phyloP scores from a whole-genome alignment of 2,329 filamentous ascomycete genomes.

The Fusarium clavum region DNA sequence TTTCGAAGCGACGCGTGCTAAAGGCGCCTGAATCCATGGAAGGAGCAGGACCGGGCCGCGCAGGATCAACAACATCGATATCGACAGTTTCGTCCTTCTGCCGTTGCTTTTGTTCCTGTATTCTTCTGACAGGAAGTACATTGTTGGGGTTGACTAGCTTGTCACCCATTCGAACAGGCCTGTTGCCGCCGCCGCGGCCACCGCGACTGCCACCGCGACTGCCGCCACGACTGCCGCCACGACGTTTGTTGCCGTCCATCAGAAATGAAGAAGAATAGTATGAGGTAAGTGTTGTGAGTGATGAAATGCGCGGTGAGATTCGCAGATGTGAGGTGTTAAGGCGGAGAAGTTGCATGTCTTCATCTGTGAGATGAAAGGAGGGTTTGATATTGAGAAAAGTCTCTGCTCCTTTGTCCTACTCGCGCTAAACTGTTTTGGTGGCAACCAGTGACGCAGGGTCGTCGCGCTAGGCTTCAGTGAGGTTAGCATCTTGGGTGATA shows the following conservation, averaged over 20 bases:
- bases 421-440: not conserved
- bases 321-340: slow-evolving; percentile 6
- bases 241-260: slow-evolving; percentile 30
- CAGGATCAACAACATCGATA: not conserved
- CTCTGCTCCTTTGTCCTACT: slow-evolving; percentile 17
- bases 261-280: not conserved
- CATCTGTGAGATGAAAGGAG: not conserved
- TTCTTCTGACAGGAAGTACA: not conserved
- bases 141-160: not conserved
- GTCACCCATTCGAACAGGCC: not conserved
- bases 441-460: not conserved
- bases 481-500: not conserved
- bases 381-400: slow-evolving; percentile 31
- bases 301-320: not conserved
- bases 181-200: not conserved
- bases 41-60: not conserved
- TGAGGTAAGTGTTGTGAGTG: not conserved
- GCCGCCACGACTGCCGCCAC: slow-evolving; percentile 15
- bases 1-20: slow-evolving; percentile 57
- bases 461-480: not conserved
- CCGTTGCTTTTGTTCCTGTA: not conserved
- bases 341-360: slow-evolving; percentile 23
- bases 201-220: slow-evolving; percentile 18
- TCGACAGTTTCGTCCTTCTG: not conserved
- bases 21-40: not conserved